These are phyloP conservation scores for Nicotiana attenuata DNA, from an alignment of 257 asterid genomes.

Conservation along the genomic window DNA sequence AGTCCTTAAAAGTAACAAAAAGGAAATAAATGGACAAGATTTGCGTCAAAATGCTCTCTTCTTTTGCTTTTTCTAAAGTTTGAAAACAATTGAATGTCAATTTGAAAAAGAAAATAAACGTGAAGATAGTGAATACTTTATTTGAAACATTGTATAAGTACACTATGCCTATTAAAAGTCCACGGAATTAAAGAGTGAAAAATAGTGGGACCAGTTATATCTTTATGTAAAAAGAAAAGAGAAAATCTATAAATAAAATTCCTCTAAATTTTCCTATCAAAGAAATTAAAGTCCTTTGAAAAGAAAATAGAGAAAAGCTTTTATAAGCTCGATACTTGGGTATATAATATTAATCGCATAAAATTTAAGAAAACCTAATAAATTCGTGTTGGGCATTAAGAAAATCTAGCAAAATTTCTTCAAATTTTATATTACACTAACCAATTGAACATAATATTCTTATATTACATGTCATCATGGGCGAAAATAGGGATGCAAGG, in stretches of 20 bases:
- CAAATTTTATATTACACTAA: too few relatives aligned
- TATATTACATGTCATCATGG: too few relatives aligned
- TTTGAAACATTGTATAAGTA: not conserved
- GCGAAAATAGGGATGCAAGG: too few relatives aligned
- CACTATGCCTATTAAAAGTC: too few relatives aligned
- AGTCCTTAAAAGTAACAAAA: constrained; percentile 7
- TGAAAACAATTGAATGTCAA: not conserved
- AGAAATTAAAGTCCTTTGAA: not conserved
- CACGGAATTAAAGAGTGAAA: too few relatives aligned
- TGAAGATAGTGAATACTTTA: not conserved
- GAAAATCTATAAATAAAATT: not conserved
- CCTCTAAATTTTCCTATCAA: not conserved
- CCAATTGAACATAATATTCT: too few relatives aligned
- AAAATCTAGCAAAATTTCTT: too few relatives aligned
- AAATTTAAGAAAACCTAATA: too few relatives aligned
- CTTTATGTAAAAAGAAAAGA: too few relatives aligned
- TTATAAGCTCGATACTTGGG: not conserved
- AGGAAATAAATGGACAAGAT: not conserved
- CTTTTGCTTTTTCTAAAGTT: not conserved
- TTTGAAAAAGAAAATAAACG: not conserved
- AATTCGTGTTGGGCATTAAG: too few relatives aligned
- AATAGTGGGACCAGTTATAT: too few relatives aligned
- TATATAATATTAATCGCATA: too few relatives aligned
- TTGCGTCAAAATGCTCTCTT: not conserved
- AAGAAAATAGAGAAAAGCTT: not conserved